Conservation (phyloP, 1,284 basidiomycete species). For the Sanghuangporus weigelae region DNA sequence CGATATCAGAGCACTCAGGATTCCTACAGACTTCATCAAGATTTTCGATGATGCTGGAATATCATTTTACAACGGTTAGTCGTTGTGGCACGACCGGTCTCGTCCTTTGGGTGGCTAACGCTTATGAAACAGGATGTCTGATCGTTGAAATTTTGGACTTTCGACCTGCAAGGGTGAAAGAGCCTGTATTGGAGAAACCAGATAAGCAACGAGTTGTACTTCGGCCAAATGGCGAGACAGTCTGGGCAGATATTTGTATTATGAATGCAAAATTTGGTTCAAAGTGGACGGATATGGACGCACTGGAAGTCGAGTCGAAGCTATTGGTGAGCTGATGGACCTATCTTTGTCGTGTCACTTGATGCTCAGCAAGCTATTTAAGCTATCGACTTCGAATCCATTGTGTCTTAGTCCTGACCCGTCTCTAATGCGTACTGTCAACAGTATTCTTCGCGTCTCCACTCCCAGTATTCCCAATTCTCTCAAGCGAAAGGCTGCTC, state of each 20-base stretch:
- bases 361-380: background rate
- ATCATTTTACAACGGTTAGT: conserved; percentile 73
- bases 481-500: conserved; percentile 69
- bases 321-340: conserved; percentile 43
- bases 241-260: conserved; percentile 71
- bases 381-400: conserved; percentile 68
- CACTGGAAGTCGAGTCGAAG: conserved; percentile 65
- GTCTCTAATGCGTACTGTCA: conserved; percentile 65
- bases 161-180: conserved; percentile 49
- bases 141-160: conserved; percentile 76
- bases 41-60: conserved; percentile 63
- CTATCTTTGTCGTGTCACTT: background rate
- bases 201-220: conserved; percentile 64
- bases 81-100: conserved; percentile 1
- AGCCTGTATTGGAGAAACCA: conserved; percentile 49
- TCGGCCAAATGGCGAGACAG: conserved; percentile 65
- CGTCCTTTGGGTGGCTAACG: background rate
- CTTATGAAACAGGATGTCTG: conserved; percentile 56
- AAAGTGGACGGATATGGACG: conserved; percentile 63
- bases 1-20: conserved; percentile 70
- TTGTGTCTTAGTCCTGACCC: conserved; percentile 74
- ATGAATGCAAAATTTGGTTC: conserved; percentile 51
- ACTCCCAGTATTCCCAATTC: conserved; percentile 63
- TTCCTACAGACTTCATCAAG: conserved; percentile 77
- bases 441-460: conserved; percentile 62